Evolutionary conservation across 176 grass and related monocot genomes (phyloP), one percentile per base, ranked within the genome.

Genomic region (Aegilops longissima): DNA sequence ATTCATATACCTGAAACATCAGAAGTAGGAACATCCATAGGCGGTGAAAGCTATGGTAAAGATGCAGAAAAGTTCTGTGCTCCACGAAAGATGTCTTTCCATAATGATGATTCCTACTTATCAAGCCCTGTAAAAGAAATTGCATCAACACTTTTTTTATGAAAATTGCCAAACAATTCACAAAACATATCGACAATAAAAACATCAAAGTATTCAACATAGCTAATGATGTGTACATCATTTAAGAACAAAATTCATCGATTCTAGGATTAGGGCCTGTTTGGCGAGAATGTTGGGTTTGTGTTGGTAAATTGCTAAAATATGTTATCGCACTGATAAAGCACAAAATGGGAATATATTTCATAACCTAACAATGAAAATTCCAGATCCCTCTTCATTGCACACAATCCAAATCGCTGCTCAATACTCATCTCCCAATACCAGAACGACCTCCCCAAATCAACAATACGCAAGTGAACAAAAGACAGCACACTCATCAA

Each of bases 31-130:
- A 98, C 17, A 98, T 95, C 95, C 95, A 98, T 47, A 98, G 95
- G 71, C 95, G 95, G 67, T 98, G 95, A 79, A 98, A 98, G 85
- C 95, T 98, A 82, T 98, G 95, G 81, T 98, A 98, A 83, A 98
- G 93, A 93, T 98, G 95, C 85, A 98, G 83, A 90, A 98, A 95
- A 80, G 91, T 92, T 79, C 95, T 92, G 73, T 98, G 95, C 82
- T 98, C 95, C 62, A 98, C 95, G 87, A 98, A 98, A 87, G 93
- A 95, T 52, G 95, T 98, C 83, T 98, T 98, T 59, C 95, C 95
- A 58, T 95, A 98, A 93, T 91, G 96, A 77, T 96, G 90, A 54
- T 78, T 90, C 83, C 90, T 79, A 88, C 72, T 47, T 14, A 84
- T 21, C 23, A 88, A 84, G 47, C 86, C 86, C 93, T 95, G 88